phyloP scores from a whole-genome alignment of 2,329 filamentous ascomycete species.

The Aspergillus tanneri region DNA sequence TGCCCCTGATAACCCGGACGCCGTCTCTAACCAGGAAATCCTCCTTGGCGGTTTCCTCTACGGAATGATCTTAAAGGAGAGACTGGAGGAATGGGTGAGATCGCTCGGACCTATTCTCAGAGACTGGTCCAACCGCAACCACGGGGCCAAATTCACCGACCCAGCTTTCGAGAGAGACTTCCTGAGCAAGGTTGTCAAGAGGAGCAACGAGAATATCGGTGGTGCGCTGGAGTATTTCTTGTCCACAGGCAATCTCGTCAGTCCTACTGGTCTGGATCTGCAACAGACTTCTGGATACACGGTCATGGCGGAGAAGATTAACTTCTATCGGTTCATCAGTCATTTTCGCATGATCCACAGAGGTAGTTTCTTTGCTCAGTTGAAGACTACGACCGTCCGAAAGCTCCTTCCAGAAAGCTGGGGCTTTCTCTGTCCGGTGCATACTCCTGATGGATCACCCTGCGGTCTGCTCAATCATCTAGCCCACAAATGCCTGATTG shows the following conservation, averaged over 20 bases:
- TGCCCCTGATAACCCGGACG: slow-evolving; percentile 91
- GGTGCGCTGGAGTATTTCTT: slow-evolving; percentile 90
- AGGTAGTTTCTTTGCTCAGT: slow-evolving; percentile 96
- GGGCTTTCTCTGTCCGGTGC: slow-evolving; percentile 96
- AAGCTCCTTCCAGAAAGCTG: slow-evolving; percentile 95
- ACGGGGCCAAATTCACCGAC: slow-evolving; percentile 65
- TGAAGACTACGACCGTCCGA: slow-evolving; percentile 95
- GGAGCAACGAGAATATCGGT: slow-evolving; percentile 85
- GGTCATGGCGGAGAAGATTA: slow-evolving; percentile 97
- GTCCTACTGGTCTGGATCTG: slow-evolving; percentile 85
- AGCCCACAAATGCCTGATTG: slow-evolving; percentile 88
- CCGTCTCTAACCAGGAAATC: slow-evolving; percentile 93
- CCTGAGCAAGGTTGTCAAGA: slow-evolving; percentile 70
- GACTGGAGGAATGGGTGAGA: slow-evolving; percentile 84
- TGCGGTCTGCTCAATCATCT: slow-evolving; percentile 95
- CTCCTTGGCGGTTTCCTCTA: slow-evolving; percentile 91
- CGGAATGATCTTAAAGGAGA: slow-evolving; percentile 92
- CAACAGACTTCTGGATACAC: slow-evolving; percentile 95
- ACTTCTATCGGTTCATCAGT: slow-evolving; percentile 96
- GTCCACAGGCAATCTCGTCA: slow-evolving; percentile 90
- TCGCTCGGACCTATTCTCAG: slow-evolving; percentile 55
- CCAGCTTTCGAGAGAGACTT: slow-evolving; percentile 79
- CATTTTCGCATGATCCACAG: slow-evolving; percentile 99
- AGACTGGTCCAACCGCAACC: slow-evolving; percentile 56
- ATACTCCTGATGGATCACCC: slow-evolving; percentile 93